phyloP scores from a whole-genome alignment of 352 stramenopile species.

The Discostella stelligera region DNA sequence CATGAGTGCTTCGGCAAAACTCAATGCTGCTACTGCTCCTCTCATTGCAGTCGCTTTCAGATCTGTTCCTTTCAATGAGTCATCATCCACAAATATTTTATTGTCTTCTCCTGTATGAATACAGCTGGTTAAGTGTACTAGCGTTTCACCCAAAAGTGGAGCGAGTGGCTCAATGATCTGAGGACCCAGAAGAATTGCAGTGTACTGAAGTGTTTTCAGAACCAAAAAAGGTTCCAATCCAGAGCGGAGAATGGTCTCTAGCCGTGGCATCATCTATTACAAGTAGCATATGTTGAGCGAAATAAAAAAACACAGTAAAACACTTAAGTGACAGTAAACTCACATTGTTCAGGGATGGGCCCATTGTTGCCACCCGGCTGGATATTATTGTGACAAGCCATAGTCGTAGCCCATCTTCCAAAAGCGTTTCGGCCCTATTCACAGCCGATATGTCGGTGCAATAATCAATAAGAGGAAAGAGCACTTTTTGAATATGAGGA shows the following conservation, averaged over 20 bases:
- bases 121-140: conserved; percentile 34
- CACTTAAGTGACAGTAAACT: not conserved
- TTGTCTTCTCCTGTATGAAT: conserved; percentile 17
- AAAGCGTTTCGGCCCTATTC: conserved; percentile 37
- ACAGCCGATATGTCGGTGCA: conserved; percentile 41
- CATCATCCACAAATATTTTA: conserved; percentile 27
- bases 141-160: conserved; percentile 23
- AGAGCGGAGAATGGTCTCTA: conserved; percentile 32
- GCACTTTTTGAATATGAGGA: conserved; percentile 35
- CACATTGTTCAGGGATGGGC: conserved; percentile 19
- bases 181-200: conserved; percentile 38
- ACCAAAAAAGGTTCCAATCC: conserved; percentile 37
- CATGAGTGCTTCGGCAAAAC: conserved; percentile 37
- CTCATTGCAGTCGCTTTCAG: conserved; percentile 17
- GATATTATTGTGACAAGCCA: conserved; percentile 41
- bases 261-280: conserved; percentile 34
- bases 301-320: not conserved
- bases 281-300: not conserved
- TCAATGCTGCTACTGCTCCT: conserved; percentile 39
- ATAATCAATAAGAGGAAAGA: conserved; percentile 47
- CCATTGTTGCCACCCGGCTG: conserved; percentile 33
- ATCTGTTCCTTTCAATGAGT: conserved; percentile 17
- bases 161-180: conserved; percentile 36
- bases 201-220: conserved; percentile 46
- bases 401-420: conserved; percentile 41